Evolutionary conservation across 2,329 filamentous ascomycete genomes (phyloP).

Genomic region (Emmonsiellopsis sp.): DNA sequence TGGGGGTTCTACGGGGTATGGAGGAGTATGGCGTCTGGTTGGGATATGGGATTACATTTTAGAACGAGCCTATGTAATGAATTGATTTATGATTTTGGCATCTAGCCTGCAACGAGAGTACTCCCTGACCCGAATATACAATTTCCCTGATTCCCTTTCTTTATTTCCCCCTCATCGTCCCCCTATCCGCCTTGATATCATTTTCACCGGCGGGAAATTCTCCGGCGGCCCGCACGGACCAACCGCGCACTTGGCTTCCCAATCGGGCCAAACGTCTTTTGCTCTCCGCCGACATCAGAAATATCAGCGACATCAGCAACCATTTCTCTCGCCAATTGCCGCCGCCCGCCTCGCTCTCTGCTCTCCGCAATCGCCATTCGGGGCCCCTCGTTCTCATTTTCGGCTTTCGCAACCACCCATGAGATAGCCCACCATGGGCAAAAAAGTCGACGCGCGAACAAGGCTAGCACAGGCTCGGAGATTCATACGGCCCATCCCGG

Average conservation of each 20-base stretch:
- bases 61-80: background rate
- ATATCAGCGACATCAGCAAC: no score
- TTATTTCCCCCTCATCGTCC: background rate
- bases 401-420: background rate
- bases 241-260: background rate
- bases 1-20: background rate
- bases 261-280: no score
- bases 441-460: background rate
- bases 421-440: slow-evolving; percentile 1
- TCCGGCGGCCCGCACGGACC: background rate
- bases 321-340: no score
- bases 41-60: background rate
- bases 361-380: background rate
- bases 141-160: background rate
- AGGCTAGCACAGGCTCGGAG: background rate
- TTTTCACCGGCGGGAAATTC: background rate
- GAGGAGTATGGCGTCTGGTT: background rate
- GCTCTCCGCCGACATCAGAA: no score
- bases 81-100: background rate
- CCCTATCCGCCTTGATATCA: background rate
- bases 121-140: background rate
- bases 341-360: no score
- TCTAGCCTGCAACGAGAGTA: background rate
- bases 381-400: background rate
- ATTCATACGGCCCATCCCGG: slow-evolving; percentile 7